Evolutionary conservation across 805 yeast genomes (phyloP), one percentile per base, ranked within the genome.

Genomic region (Kodamaea lidongshanica): DNA sequence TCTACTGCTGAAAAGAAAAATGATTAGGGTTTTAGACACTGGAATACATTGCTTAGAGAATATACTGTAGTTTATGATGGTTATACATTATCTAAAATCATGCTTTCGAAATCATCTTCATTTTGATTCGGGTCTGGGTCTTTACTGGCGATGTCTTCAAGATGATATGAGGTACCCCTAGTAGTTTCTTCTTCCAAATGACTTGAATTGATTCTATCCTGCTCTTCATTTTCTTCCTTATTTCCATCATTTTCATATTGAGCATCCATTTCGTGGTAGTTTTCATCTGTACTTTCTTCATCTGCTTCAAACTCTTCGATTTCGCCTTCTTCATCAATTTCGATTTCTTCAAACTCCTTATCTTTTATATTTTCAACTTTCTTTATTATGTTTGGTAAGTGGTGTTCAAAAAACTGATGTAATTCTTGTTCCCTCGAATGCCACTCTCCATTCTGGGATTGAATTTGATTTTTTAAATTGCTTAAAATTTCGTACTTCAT

Each of bases 401-500:
- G 50, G 2, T 42, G 42, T 4, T 45, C 39, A 27, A 64, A 30
- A 32, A 64, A 63, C 23, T 45, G 45, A 10, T 47, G 43, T 34
- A 64, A 47, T 8, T 42, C 41, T 12, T 46, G 36, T 36, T 59
- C 64, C 25, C 66, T 42, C 7, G 44, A 27, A 10, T 46, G 48
- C 70, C 70, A 64, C 35, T 54, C 54, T 29, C 40, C 45, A 32
- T 58, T 60, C 19, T 55, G 49, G 11, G 49, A 40, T 1, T 41
- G 34, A 16, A 61, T 41, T 23, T 55, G 60, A 28, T 50, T 45
- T 32, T 57, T 60, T 18, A 59, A 48, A 28, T 47, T 44, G 9
- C 46, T 44, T 30, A 62, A 44, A 3, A 60, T 42, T 33, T 62
- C 69, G 37, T 58, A 51, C 33, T 58, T 54, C 27, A 63, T 45